Base-by-base conservation (phyloP, 192 early-diverging fungal species). In the Coemansia sp. region DNA sequence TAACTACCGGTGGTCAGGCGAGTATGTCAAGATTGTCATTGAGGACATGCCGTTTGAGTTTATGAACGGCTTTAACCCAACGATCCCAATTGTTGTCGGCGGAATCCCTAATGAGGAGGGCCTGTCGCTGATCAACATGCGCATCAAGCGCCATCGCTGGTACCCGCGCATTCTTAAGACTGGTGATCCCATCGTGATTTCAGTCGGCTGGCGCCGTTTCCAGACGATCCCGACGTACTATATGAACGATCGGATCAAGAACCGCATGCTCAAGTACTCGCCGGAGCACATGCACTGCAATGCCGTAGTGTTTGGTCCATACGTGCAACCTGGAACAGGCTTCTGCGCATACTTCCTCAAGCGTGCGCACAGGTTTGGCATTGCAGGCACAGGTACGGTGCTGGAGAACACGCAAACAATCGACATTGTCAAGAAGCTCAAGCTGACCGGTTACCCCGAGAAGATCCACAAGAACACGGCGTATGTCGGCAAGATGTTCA, bases 221-320 rank as follows among this genome's bases (percentile, higher is more conserved):
- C 97, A 99, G 67, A 91, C 89, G 37, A 88, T 98, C 50, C 97
- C 97, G 14, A 81, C 96, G 44, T 99, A 91, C 75, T 96, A 91
- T 19, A 81, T 94, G 33, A 85, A 95, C 62, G 91, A 96, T 71
- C 90, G 91, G 40, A 93, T 86, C 57, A 85, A 93, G 39, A 98
- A 96, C 76, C 83, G 94, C 27, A 96, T 99, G 94, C 85, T 99
- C 37, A 99, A 99, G 76, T 99, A 99, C 73, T 95, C 97, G 9
- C 97, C 97, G 14, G 93, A 98, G 77, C 97, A 99, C 68, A 98
- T 99, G 97, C 97, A 99, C 84, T 98, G 97, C 82, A 71, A 93
- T 53, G 97, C 93, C 8, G 91, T 92, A 0, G 86, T 98, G 57
- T 98, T 90, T 67, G 94, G 91, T 12, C 97, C 97, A n/a, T 87